Evolutionary conservation across 345 rosid genomes (phyloP), one percentile per base, ranked within the genome.

Genomic region (Pistacia integerrima): DNA sequence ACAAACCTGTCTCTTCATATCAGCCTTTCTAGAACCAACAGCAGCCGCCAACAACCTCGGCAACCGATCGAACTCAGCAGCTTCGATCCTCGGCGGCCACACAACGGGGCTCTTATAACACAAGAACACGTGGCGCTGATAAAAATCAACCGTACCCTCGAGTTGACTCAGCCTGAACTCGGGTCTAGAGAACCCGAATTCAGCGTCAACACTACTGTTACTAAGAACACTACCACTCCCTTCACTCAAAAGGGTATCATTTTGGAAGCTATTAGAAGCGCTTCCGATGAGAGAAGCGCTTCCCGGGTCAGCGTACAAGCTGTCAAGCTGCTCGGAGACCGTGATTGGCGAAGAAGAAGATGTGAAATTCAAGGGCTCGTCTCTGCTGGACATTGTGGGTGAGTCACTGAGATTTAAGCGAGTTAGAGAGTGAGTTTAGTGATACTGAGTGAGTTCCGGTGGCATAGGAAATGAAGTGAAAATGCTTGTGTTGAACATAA

Each of bases 51-150:
- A 90, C 78, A 93, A 63, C 92, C 99, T 85, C 69, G 98, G 99
- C 84, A 93, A 86, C n/a, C 99, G 97, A 89, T 96, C 99, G 74
- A 96, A 96, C 93, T 96, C 99, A 17, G 99, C 93, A 16, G 99
- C 98, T 82, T 93, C 98, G 75, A 96, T 91, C 83, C 99, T 91
- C 0, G 94, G 88, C 0, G 98, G 97, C 99, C 98, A 96, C 38
- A 91, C 99, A 49, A 92, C 86, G 1, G 98, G 99, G 81, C 89
- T 92, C 85, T 96, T 96, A 84, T 96, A 96, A 78, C 99, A 96
- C 66, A 96, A 75, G 81, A 93, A 96, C 20, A 93, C 92, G 75
- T 96, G 99, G 44, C 99, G 92, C 81, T 90, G 76, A 83, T 93
- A 93, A 77, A 84, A 85, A 86, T 92, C 92, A 5, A 96, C 99